Evolutionary conservation across 2,329 filamentous ascomycete genomes (phyloP), one percentile per base, ranked within the genome.

Genomic region (Aspergillus sp.): DNA sequence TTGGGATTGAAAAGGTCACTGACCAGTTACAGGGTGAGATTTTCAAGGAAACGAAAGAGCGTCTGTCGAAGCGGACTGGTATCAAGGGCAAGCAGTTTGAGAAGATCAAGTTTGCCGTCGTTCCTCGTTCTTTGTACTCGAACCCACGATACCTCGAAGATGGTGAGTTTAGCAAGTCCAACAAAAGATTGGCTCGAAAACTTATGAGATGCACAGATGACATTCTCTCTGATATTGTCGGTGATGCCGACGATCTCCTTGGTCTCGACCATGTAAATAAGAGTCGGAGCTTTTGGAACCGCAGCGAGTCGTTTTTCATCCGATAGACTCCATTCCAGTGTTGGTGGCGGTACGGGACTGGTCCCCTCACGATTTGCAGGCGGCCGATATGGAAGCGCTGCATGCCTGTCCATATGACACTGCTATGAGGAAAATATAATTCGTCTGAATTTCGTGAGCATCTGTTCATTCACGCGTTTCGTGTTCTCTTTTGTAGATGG

Each of bases 21-120:
- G 29, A 68, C 49, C 49, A 54, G 17, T 4, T 5, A 11, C 52
- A 93, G 85, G 89, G 86, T 49, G 94, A 99, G 71, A 79, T 81
- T 36, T 97, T 99, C 74, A 86, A 85, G 53, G 90, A 97, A 31
- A 97, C 92, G 41, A 97, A 93, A 77, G 91, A 96, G 75, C 86
- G 94, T n/a, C 78, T 99, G 3, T 92, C 94, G 62, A 93, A 92
- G 72, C 83, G 93, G 54, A 96, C 90, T 0, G 92, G 92, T 21
- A 87, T 99, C 75, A 97, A 97, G 74, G 95, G 94, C 71, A 99
- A 99, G 79, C 91, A 91, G 60, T 92, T 99, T 62, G 93, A 99
- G 73, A 97, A 97, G 80, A 94, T 99, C 73, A 97, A 95, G 73
- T 97, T 99, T 77, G 89, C 91, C 5, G 74, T 96, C 29, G 82